Evolutionary conservation across 371 early-diverging fungal genomes (phyloP).

Genomic region (Mortierella sp.): DNA sequence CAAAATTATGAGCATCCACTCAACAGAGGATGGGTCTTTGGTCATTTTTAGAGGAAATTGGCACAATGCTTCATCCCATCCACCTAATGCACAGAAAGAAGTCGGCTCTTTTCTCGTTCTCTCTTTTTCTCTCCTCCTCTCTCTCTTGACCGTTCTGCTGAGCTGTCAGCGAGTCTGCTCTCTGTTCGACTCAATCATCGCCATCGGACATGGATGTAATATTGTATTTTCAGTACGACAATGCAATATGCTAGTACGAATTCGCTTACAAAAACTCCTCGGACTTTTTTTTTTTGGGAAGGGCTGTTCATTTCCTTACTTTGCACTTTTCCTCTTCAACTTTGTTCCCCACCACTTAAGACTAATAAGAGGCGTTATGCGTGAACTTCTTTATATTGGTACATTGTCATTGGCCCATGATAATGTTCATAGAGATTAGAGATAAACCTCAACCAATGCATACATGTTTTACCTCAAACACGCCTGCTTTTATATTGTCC

Average conservation of each 20-base stretch:
- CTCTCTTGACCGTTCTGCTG: neutral
- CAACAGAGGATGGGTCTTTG: neutral
- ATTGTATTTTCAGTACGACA: neutral
- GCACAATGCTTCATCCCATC: neutral
- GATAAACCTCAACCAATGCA: neutral
- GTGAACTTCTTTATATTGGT: neutral
- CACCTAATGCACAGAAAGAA: neutral
- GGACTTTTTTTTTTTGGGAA: neutral
- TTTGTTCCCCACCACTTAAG: neutral
- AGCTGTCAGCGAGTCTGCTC: neutral
- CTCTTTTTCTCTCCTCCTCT: neutral
- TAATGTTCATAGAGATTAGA: neutral
- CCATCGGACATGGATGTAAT: neutral
- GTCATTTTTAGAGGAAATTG: neutral
- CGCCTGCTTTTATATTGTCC: neutral
- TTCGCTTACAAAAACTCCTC: neutral
- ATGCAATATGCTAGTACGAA: neutral
- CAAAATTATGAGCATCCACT: slow-evolving; percentile 2
- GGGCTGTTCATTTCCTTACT: neutral
- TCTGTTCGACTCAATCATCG: neutral
- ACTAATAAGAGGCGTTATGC: too few species aligned
- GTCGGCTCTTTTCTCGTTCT: neutral
- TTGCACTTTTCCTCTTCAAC: too few species aligned
- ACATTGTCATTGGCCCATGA: neutral
- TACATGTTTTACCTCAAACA: neutral